Evolutionary conservation across 805 yeast species (phyloP).

Genomic region (Debaryomyces prosopidis): DNA sequence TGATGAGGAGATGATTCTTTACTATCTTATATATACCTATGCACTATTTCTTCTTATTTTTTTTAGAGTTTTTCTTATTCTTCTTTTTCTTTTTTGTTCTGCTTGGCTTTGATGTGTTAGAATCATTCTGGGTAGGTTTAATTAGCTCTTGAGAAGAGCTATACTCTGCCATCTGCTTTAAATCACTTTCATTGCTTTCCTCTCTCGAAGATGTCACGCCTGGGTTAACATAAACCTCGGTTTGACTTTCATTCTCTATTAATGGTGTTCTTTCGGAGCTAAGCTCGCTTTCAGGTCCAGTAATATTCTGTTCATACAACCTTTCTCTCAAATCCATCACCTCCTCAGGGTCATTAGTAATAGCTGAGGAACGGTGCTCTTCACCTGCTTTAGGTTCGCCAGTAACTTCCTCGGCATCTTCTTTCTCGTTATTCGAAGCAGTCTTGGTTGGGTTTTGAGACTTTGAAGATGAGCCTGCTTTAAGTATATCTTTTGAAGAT

Average conservation of each 20-base stretch:
- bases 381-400: constrained; percentile 8
- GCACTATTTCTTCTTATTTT: background rate
- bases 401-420: constrained; percentile 9
- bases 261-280: constrained; percentile 7
- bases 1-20: too few relatives aligned
- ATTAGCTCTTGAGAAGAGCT: background rate
- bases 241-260: background rate
- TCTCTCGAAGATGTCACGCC: background rate
- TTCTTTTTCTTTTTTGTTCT: background rate
- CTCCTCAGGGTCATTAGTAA: constrained; percentile 36
- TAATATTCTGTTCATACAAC: constrained; percentile 26
- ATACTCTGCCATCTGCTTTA: background rate
- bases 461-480: constrained; percentile 31
- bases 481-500: constrained; percentile 18
- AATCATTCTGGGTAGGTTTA: background rate
- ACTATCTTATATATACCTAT: background rate
- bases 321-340: constrained; percentile 35
- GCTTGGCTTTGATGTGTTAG: background rate
- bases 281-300: constrained; percentile 1
- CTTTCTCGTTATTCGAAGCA: constrained; percentile 5
- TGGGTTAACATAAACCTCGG: background rate
- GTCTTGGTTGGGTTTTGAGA: constrained; percentile 3
- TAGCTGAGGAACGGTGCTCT: constrained; percentile 9
- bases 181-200: background rate
- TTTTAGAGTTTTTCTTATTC: background rate